Percentiles rank a stretch among this genome's conserved stretches.
Evolutionary conservation across 2,329 filamentous ascomycete species (phyloP).

Genomic region (Cladophialophora immunda): DNA sequence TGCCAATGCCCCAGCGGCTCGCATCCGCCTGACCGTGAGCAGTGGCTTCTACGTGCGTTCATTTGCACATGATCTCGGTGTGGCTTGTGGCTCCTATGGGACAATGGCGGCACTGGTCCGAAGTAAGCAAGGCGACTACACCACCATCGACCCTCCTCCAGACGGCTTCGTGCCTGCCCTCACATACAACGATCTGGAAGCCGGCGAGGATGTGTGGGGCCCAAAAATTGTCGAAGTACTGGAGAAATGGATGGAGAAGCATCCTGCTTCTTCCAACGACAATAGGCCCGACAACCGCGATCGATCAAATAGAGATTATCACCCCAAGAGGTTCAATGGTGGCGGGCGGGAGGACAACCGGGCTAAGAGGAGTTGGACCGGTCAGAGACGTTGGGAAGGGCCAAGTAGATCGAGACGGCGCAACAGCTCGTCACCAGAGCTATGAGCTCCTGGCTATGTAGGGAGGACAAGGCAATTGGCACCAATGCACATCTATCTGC

Average conservation of each 20-base stretch:
- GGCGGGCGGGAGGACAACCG: constrained; percentile 17
- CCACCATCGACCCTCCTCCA: constrained; percentile 32
- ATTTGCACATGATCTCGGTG: constrained; percentile 88
- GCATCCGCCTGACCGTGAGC: constrained; percentile 88
- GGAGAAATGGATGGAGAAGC: constrained; percentile 58
- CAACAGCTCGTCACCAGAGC: constrained; percentile 37
- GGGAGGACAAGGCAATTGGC: no score
- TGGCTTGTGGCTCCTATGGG: constrained; percentile 80
- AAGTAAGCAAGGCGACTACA: constrained; percentile 81
- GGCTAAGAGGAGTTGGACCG: constrained; percentile 26
- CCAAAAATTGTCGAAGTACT: constrained; percentile 73
- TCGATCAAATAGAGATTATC: constrained; percentile 13
- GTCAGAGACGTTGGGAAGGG: constrained; percentile 12
- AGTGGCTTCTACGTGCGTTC: constrained; percentile 97
- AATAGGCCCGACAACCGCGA: constrained; percentile 29
- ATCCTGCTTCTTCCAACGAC: constrained; percentile 35
- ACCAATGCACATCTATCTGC: background rate
- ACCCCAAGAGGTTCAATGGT: constrained; percentile 11
- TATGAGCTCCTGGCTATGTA: background rate
- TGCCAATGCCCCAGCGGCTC: constrained; percentile 71
- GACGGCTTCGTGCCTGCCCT: constrained; percentile 67
- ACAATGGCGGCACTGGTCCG: constrained; percentile 87
- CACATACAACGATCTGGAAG: constrained; percentile 77
- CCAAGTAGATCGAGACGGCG: constrained; percentile 18
- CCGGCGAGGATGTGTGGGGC: constrained; percentile 83